phyloP scores from a whole-genome alignment of 805 yeast genomes.

The Candida silvatica region DNA sequence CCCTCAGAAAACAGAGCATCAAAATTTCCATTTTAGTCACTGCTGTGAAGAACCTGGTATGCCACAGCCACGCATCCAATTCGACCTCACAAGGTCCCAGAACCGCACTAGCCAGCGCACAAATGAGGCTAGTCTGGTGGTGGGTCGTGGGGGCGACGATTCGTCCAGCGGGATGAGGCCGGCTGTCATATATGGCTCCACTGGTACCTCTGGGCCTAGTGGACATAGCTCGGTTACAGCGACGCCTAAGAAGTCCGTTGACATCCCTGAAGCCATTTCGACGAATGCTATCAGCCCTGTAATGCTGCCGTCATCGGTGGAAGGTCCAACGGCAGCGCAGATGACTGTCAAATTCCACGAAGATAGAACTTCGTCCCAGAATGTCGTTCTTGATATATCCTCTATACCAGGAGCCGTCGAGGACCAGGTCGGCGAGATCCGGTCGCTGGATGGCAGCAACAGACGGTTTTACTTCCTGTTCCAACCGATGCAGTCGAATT shows the following conservation, averaged over 20 bases:
- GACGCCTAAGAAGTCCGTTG: not conserved
- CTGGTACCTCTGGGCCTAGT: too few species aligned
- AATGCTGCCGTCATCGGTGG: not conserved
- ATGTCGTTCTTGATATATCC: conserved; percentile 53
- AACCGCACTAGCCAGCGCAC: conserved; percentile 23
- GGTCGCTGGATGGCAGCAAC: conserved; percentile 29
- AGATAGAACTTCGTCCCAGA: conserved; percentile 42
- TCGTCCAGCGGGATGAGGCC: too few species aligned
- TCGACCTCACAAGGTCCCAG: conserved; percentile 19
- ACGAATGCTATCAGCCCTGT: too few species aligned
- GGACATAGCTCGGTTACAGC: too few species aligned
- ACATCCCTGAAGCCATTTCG: not conserved
- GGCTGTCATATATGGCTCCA: too few species aligned
- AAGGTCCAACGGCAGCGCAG: conserved; percentile 25
- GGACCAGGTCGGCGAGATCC: conserved; percentile 74
- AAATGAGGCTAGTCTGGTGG: conserved; percentile 25
- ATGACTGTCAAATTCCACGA: conserved; percentile 60
- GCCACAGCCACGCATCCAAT: conserved; percentile 10
- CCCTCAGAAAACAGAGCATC: too few species aligned
- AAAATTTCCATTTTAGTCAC: too few species aligned
- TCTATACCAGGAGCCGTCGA: conserved; percentile 53
- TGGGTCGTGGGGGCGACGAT: too few species aligned
- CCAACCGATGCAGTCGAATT: conserved; percentile 13
- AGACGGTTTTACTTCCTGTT: conserved; percentile 38
- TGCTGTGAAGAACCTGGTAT: too few species aligned